A percentile compares a stretch with the other conserved stretches of the same genome.
phyloP scores from a whole-genome alignment of 1,139 yeast genomes.

The Hansenula lynferdii region DNA sequence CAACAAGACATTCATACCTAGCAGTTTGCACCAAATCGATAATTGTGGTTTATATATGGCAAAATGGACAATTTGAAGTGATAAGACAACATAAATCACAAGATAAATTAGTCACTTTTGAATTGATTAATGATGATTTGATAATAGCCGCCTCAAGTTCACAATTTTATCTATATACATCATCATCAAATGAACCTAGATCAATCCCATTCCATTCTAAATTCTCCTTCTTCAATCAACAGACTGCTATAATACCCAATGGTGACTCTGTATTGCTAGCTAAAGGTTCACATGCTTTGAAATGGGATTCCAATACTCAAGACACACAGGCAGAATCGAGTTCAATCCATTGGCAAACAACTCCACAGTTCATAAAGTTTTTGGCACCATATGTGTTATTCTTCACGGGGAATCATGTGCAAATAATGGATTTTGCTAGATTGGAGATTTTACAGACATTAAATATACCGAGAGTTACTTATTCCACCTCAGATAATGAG shows the following conservation, averaged over 20 bases:
- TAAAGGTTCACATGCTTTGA: slow-evolving; percentile 21
- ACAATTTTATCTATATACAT: not conserved
- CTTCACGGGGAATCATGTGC: slow-evolving; percentile 36
- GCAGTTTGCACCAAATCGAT: slow-evolving; percentile 2
- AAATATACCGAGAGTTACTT: slow-evolving; percentile 12
- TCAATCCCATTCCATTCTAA: not conserved
- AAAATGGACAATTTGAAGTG: slow-evolving; percentile 3
- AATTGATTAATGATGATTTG: slow-evolving; percentile 1
- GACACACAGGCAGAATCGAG: slow-evolving; percentile 10
- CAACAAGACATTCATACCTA: not conserved
- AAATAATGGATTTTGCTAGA: slow-evolving; percentile 38
- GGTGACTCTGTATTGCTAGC: slow-evolving; percentile 5
- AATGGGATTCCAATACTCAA: slow-evolving; percentile 18
- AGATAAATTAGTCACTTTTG: slow-evolving; percentile 1
- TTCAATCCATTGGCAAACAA: slow-evolving; percentile 24
- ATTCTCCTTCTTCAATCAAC: slow-evolving; percentile 5
- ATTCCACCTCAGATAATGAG: not conserved
- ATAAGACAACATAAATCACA: not conserved
- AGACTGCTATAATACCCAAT: not conserved
- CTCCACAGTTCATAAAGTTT: slow-evolving; percentile 32
- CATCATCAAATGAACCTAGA: not conserved
- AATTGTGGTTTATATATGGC: slow-evolving; percentile 1
- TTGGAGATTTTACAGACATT: slow-evolving; percentile 27
- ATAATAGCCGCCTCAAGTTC: slow-evolving; percentile 1
- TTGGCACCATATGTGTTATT: slow-evolving; percentile 47